Conservation (phyloP, 2,329 filamentous ascomycete genomes). For the Xylariales sp. region DNA sequence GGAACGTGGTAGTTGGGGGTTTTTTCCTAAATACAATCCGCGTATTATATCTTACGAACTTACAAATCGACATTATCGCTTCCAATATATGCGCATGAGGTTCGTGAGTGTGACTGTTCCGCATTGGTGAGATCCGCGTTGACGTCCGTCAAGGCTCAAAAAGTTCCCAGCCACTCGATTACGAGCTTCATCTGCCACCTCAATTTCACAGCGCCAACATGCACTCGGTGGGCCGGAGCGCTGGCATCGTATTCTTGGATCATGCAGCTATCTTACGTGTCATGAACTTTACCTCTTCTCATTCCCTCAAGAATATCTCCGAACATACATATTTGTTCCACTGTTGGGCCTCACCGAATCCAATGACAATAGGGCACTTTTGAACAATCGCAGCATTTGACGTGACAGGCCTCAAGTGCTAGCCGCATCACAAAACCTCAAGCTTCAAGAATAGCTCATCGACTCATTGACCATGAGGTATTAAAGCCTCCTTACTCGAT, state of each 20-base stretch:
- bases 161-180: conserved; percentile 9
- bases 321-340: not conserved
- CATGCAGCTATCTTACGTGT: not conserved
- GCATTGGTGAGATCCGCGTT: not conserved
- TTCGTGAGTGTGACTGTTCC: conserved; percentile 16
- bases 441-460: no score
- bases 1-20: no score
- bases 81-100: no score
- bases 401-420: not conserved
- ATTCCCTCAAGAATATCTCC: not conserved
- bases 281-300: conserved; percentile 4
- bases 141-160: conserved; percentile 3
- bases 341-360: conserved; percentile 4
- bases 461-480: no score
- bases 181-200: conserved; percentile 5
- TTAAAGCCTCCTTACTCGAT: no score
- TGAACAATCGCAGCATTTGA: conserved; percentile 1
- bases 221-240: not conserved
- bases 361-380: not conserved
- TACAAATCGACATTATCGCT: no score
- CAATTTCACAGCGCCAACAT: not conserved
- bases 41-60: no score
- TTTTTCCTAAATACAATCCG: no score
- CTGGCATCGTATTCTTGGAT: not conserved
- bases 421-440: not conserved